Evolutionary conservation across 1,139 yeast genomes (phyloP).

Genomic region (Blastobotrys apis): DNA sequence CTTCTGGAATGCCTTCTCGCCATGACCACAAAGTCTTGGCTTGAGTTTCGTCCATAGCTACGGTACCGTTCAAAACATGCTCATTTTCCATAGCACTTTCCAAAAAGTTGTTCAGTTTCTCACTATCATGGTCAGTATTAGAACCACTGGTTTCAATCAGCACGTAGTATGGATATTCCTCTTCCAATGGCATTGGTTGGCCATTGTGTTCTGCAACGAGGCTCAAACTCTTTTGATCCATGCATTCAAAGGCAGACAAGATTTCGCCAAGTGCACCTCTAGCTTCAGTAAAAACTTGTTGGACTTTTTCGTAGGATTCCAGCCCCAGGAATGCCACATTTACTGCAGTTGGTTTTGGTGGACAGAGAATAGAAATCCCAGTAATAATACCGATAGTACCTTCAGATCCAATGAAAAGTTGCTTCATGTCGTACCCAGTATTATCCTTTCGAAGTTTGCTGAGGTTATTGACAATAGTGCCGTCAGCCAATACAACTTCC

Average conservation of each 20-base stretch:
- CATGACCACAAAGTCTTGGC: slow-evolving; percentile 80
- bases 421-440: slow-evolving; percentile 91
- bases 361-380: slow-evolving; percentile 84
- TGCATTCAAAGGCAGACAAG: slow-evolving; percentile 89
- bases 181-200: slow-evolving; percentile 71
- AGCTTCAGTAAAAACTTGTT: slow-evolving; percentile 74
- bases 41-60: slow-evolving; percentile 93
- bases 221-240: slow-evolving; percentile 76
- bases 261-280: slow-evolving; percentile 77
- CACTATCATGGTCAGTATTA: slow-evolving; percentile 57
- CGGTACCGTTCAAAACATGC: slow-evolving; percentile 81
- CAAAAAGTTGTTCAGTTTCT: slow-evolving; percentile 64
- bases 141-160: slow-evolving; percentile 94
- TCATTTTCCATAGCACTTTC: slow-evolving; percentile 84
- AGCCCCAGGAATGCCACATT: slow-evolving; percentile 89
- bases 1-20: slow-evolving; percentile 93
- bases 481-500: slow-evolving; percentile 89
- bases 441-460: slow-evolving; percentile 85
- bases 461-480: slow-evolving; percentile 74
- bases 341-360: slow-evolving; percentile 82
- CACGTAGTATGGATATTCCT: slow-evolving; percentile 75
- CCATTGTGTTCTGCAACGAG: slow-evolving; percentile 51
- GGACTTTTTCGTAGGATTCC: slow-evolving; percentile 75
- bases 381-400: slow-evolving; percentile 90
- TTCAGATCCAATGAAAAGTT: slow-evolving; percentile 87